Evolutionary conservation across 768 basidiomycete genomes (phyloP).

Genomic region (Boletus patriciae): DNA sequence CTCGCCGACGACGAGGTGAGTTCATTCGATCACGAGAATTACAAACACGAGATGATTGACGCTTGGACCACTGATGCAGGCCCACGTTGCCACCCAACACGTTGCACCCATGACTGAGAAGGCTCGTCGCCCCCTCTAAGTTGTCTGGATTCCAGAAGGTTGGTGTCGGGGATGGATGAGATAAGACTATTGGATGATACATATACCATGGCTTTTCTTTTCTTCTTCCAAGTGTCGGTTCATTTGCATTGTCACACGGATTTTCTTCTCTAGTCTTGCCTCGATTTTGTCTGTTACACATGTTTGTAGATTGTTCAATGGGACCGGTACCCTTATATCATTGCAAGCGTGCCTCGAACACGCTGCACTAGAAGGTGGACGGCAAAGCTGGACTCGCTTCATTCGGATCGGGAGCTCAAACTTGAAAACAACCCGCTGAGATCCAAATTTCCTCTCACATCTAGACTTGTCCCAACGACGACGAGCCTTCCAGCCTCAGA

Average conservation of each 20-base stretch:
- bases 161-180: neutral
- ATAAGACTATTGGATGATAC: conserved; percentile 1
- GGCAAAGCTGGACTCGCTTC: neutral
- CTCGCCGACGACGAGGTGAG: conserved; percentile 42
- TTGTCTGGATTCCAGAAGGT: neutral
- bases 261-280: conserved; percentile 11
- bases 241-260: conserved; percentile 22
- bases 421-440: too few species aligned
- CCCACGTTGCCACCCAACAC: conserved; percentile 20
- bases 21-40: neutral
- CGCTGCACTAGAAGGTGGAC: neutral
- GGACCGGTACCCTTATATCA: conserved; percentile 25
- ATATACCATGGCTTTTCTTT: neutral
- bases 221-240: conserved; percentile 8
- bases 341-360: neutral
- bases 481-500: neutral
- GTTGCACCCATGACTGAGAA: conserved; percentile 31
- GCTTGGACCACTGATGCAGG: neutral
- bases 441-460: neutral
- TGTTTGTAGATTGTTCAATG: conserved; percentile 21
- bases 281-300: conserved; percentile 13
- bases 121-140: conserved; percentile 27
- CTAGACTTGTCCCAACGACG: neutral
- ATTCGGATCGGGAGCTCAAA: neutral
- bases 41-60: conserved; percentile 15